Conservation (phyloP, 2,329 filamentous ascomycete species). For the Capronia americana region DNA sequence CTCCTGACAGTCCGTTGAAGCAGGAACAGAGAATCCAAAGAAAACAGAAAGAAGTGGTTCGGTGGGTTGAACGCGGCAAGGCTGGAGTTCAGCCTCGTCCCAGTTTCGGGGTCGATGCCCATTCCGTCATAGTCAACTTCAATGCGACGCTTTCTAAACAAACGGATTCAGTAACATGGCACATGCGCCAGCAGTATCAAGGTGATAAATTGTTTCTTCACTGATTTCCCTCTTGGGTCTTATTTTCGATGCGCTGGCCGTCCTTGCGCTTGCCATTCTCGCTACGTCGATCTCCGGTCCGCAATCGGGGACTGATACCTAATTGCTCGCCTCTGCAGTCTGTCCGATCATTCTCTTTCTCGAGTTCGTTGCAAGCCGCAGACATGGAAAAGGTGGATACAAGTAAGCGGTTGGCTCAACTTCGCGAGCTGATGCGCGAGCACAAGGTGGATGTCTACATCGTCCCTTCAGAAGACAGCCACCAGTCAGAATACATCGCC, state of each 20-base stretch:
- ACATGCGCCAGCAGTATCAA: constrained; percentile 1
- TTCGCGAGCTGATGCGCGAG: constrained; percentile 86
- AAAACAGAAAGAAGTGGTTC: neutral
- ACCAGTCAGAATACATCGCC: constrained; percentile 97
- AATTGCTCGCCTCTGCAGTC: constrained; percentile 36
- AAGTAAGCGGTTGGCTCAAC: constrained; percentile 72
- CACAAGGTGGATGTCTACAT: constrained; percentile 91
- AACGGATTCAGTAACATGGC: constrained; percentile 4
- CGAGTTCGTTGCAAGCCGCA: constrained; percentile 46
- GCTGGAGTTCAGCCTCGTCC: constrained; percentile 1
- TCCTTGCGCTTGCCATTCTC: constrained; percentile 32
- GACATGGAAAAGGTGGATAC: constrained; percentile 84
- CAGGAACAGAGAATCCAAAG: neutral
- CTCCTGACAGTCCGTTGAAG: neutral
- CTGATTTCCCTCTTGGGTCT: constrained; percentile 4
- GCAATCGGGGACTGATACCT: neutral
- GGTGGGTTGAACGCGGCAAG: neutral
- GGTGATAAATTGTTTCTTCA: constrained; percentile 11
- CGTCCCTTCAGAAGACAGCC: constrained; percentile 94
- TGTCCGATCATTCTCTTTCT: constrained; percentile 49
- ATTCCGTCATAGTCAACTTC: neutral
- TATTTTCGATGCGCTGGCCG: constrained; percentile 37
- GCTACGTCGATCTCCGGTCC: constrained; percentile 30
- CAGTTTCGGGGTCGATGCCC: neutral
- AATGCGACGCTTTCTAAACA: neutral